Conservation (phyloP, 495 filamentous ascomycete species). For the Choiromyces venosus region DNA sequence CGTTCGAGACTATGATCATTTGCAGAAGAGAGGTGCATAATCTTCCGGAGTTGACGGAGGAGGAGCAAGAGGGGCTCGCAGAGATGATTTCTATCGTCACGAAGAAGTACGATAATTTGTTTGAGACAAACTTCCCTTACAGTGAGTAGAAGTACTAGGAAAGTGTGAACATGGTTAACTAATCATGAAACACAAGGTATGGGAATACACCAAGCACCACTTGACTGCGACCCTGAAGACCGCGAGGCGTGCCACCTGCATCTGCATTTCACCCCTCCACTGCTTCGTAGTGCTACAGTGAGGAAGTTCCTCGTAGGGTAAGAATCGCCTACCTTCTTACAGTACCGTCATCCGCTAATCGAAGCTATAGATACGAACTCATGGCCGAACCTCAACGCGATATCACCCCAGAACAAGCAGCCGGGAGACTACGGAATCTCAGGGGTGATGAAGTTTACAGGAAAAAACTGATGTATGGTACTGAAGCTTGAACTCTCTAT, state of each 20-base stretch:
- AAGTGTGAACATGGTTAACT: neutral
- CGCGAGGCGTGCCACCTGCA: constrained; percentile 83
- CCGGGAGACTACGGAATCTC: constrained; percentile 61
- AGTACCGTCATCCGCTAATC: neutral
- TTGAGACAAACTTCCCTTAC: constrained; percentile 94
- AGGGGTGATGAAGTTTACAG: constrained; percentile 80
- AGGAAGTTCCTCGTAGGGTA: constrained; percentile 89
- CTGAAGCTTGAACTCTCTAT: neutral
- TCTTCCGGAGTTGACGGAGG: constrained; percentile 67
- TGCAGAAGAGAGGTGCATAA: constrained; percentile 71
- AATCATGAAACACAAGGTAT: constrained; percentile 12
- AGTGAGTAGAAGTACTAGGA: constrained; percentile 48
- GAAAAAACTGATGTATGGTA: constrained; percentile 50
- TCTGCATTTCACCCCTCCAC: constrained; percentile 93
- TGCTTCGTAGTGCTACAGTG: constrained; percentile 87
- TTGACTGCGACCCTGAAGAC: constrained; percentile 78
- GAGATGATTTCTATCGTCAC: constrained; percentile 81
- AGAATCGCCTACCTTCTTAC: constrained; percentile 26
- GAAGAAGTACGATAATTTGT: constrained; percentile 89
- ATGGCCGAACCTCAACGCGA: constrained; percentile 95
- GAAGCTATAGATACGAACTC: constrained; percentile 66
- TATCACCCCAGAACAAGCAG: constrained; percentile 95
- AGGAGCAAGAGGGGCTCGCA: constrained; percentile 66
- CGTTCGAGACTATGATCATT: constrained; percentile 91
- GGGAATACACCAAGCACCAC: constrained; percentile 90